These are phyloP conservation scores for Diaporthe vaccinii DNA, from an alignment of 2,329 filamentous ascomycete genomes.

Conservation along the genomic window DNA sequence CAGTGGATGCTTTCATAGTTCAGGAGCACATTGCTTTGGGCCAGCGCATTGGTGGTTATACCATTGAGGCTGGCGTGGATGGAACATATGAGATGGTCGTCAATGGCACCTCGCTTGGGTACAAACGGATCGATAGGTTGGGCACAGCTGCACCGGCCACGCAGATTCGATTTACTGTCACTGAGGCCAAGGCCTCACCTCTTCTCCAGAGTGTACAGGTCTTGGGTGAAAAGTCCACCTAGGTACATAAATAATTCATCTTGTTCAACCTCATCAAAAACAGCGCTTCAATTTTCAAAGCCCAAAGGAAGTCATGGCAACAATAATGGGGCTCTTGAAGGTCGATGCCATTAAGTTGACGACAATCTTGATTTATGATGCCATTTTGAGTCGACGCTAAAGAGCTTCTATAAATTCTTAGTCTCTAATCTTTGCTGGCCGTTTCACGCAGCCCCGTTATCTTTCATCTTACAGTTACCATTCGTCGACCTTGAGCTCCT, in stretches of 20 bases:
- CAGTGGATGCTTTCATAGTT: conserved; percentile 45
- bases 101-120: conserved; percentile 14
- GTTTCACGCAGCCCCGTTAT: not conserved
- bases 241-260: not conserved
- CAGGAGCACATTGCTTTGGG: conserved; percentile 49
- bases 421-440: not conserved
- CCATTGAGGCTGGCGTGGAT: conserved; percentile 41
- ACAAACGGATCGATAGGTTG: conserved; percentile 22
- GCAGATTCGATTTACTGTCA: conserved; percentile 7
- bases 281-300: too few relatives aligned
- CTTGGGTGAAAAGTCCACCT: not conserved
- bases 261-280: not conserved
- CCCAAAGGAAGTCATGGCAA: too few relatives aligned
- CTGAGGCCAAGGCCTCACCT: conserved; percentile 19
- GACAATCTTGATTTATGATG: not conserved
- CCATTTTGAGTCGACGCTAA: not conserved
- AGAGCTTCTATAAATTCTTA: not conserved
- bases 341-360: too few relatives aligned
- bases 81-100: not conserved
- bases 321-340: too few relatives aligned
- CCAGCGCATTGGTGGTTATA: conserved; percentile 49
- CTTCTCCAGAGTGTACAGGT: conserved; percentile 14
- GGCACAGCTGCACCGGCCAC: not conserved
- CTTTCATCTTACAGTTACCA: not conserved
- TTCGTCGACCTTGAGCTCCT: not conserved